Conservation (phyloP, 2,329 filamentous ascomycete species). For the Colletotrichum ledebouriae region DNA sequence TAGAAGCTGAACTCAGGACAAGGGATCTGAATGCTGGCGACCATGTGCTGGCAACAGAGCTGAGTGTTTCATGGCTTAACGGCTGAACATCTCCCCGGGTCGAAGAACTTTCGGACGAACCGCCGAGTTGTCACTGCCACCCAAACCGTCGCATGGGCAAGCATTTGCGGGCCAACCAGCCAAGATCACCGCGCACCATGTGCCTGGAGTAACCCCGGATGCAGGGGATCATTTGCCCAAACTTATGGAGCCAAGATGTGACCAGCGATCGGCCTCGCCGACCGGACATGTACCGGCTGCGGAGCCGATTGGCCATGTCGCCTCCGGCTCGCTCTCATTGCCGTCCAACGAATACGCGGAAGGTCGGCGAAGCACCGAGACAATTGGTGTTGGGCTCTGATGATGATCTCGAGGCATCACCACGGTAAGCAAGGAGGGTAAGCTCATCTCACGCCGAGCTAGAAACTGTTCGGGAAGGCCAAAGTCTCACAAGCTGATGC, state of each 20-base stretch:
- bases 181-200: not conserved
- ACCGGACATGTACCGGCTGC: constrained; percentile 1
- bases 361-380: not conserved
- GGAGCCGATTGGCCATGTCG: constrained; percentile 27
- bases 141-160: not conserved
- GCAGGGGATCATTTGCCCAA: constrained; percentile 5
- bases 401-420: not conserved
- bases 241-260: constrained; percentile 4
- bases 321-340: not conserved
- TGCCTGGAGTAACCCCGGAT: not conserved
- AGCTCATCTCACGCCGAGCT: constrained; percentile 7
- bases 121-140: constrained; percentile 14
- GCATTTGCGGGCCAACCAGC: not conserved
- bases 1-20: not conserved
- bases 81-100: constrained; percentile 1
- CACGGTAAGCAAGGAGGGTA: constrained; percentile 4
- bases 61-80: constrained; percentile 16
- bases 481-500: not conserved
- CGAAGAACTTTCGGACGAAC: constrained; percentile 26
- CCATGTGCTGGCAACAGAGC: not conserved
- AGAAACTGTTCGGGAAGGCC: constrained; percentile 18
- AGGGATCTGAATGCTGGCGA: not conserved
- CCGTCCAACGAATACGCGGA: not conserved
- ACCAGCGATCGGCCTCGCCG: constrained; percentile 29
- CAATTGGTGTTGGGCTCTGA: not conserved